phyloP scores from a whole-genome alignment of 306 rosid species.

The Adenanthera pavonina region DNA sequence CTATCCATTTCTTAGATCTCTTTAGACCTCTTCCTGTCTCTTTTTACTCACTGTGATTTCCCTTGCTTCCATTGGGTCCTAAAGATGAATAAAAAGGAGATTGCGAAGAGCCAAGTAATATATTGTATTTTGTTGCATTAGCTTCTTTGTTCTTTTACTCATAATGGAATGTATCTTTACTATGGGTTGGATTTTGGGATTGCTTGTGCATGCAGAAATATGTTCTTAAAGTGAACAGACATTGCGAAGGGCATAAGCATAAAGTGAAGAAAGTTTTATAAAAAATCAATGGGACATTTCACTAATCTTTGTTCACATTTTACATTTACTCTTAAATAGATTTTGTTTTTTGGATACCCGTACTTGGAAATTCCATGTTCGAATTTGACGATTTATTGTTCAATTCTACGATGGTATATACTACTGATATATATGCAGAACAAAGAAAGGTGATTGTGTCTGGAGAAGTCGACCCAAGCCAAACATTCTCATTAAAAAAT shows the following conservation, averaged over 20 bases:
- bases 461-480: conserved; percentile 91
- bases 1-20: conserved; percentile 58
- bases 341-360: background rate
- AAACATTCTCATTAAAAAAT: conserved; percentile 73
- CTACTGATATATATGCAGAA: conserved; percentile 81
- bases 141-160: background rate
- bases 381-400: background rate
- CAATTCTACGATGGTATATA: conserved; percentile 68
- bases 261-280: conserved; percentile 95
- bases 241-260: conserved; percentile 93
- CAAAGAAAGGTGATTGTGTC: conserved; percentile 87
- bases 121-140: too few relatives aligned
- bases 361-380: background rate
- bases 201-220: conserved; percentile 77
- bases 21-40: background rate
- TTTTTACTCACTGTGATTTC: conserved; percentile 34
- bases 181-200: conserved; percentile 39
- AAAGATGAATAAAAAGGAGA: conserved; percentile 92
- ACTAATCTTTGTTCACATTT: background rate
- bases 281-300: conserved; percentile 77
- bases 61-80: conserved; percentile 44
- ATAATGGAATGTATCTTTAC: conserved; percentile 40
- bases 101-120: conserved; percentile 90
- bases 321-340: background rate
- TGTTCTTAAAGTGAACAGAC: conserved; percentile 94